Conservation (phyloP, 108 stramenopile genomes). For the Conticribra guillardii region DNA sequence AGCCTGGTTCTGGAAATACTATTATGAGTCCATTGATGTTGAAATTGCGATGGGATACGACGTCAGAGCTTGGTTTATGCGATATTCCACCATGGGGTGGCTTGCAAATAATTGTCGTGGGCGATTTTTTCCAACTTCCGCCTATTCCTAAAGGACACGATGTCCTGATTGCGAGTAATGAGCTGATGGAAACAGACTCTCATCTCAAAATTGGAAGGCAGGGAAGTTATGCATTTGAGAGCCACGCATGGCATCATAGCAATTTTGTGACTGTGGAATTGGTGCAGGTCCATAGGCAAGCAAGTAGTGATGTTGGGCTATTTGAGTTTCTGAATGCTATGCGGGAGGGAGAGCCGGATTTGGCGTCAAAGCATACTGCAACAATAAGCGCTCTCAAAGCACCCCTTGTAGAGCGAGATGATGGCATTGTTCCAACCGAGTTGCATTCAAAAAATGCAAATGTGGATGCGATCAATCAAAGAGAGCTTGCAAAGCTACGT, state of each 20-base stretch:
- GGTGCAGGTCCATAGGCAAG: slow-evolving; percentile 52
- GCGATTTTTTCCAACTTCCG: slow-evolving; percentile 87
- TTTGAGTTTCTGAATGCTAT: slow-evolving; percentile 57
- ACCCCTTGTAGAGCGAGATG: slow-evolving; percentile 22
- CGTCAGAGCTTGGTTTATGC: slow-evolving; percentile 30
- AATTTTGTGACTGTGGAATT: slow-evolving; percentile 36
- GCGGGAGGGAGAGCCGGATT: slow-evolving; percentile 35
- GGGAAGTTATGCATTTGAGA: slow-evolving; percentile 60
- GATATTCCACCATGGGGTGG: slow-evolving; percentile 72
- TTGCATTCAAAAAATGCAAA: slow-evolving; percentile 51
- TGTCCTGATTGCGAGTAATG: slow-evolving; percentile 23
- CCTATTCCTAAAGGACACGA: slow-evolving; percentile 48
- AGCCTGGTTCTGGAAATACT: not conserved
- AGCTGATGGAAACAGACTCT: slow-evolving; percentile 19
- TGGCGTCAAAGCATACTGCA: slow-evolving; percentile 3
- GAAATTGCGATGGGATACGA: slow-evolving; percentile 34
- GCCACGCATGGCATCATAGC: slow-evolving; percentile 24
- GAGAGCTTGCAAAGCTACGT: slow-evolving; percentile 42
- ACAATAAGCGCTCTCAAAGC: slow-evolving; percentile 11
- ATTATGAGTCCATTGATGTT: slow-evolving; percentile 28
- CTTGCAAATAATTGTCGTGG: slow-evolving; percentile 71
- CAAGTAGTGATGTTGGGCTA: slow-evolving; percentile 50
- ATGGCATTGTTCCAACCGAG: slow-evolving; percentile 63
- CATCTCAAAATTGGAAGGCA: slow-evolving; percentile 38
- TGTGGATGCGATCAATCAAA: slow-evolving; percentile 47